A percentile compares a stretch with the other conserved stretches of the same genome.
Evolutionary conservation across 2,329 filamentous ascomycete genomes (phyloP).

Genomic region (Neonectria punicea): DNA sequence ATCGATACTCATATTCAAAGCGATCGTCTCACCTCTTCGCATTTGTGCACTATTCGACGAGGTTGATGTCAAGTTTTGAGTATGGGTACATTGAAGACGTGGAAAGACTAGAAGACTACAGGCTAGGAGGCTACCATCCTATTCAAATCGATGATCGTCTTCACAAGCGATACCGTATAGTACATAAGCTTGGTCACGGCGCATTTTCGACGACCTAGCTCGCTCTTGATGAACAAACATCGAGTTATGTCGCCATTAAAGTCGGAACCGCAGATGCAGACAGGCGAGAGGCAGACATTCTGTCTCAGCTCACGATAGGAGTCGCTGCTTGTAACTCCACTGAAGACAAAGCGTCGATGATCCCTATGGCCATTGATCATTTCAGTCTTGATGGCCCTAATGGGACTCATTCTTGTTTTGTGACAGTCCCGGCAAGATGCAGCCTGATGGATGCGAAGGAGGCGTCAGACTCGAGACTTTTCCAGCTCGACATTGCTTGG

Average conservation of each 20-base stretch:
- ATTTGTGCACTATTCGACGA: not conserved
- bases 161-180: conserved; percentile 38
- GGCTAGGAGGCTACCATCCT: conserved; percentile 52
- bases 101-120: conserved; percentile 43
- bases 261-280: conserved; percentile 42
- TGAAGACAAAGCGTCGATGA: conserved; percentile 6
- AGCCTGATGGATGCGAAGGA: conserved; percentile 39
- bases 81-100: conserved; percentile 41
- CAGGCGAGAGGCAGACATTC: conserved; percentile 36
- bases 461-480: conserved; percentile 27
- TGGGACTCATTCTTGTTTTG: conserved; percentile 44
- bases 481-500: conserved; percentile 42
- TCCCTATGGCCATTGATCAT: conserved; percentile 37
- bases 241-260: conserved; percentile 49
- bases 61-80: not conserved
- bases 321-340: not conserved
- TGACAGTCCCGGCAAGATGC: conserved; percentile 41
- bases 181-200: conserved; percentile 46
- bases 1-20: no score
- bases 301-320: conserved; percentile 30
- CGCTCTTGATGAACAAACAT: conserved; percentile 39
- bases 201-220: conserved; percentile 47
- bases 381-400: conserved; percentile 43
- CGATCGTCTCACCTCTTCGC: no score
- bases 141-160: conserved; percentile 51